A percentile compares a stretch with the other conserved stretches of the same genome.
Evolutionary conservation across 73 alveolate species (phyloP).

Genomic region (Paramecium sexaurelia): DNA sequence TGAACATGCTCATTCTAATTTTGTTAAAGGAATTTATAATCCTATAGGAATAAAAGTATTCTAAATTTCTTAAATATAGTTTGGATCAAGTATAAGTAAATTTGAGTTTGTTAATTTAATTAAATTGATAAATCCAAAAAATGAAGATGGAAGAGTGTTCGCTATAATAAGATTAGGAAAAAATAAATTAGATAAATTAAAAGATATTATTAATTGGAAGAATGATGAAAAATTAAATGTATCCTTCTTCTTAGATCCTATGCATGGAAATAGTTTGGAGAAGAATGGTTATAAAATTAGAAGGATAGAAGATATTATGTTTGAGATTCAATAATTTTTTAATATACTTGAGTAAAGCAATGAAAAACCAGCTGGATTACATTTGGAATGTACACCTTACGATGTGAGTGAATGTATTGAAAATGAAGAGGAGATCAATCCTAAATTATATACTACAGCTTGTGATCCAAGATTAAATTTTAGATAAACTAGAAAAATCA

Average conservation of each 20-base stretch:
- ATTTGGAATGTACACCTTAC: conserved; percentile 64
- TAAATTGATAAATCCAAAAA: conserved; percentile 67
- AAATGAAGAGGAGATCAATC: conserved; percentile 39
- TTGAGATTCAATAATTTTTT: conserved; percentile 23
- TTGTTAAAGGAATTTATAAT: conserved; percentile 68
- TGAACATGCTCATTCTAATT: conserved; percentile 69
- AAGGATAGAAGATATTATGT: conserved; percentile 40
- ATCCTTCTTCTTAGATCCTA: conserved; percentile 69
- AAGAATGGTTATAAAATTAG: conserved; percentile 50
- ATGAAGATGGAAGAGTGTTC: conserved; percentile 64
- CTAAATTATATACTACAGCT: conserved; percentile 50
- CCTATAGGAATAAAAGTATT: conserved; percentile 71
- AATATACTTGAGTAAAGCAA: conserved; percentile 46
- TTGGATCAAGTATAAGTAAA: conserved; percentile 64
- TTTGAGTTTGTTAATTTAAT: conserved; percentile 3
- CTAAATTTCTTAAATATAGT: background rate
- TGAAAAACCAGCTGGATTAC: conserved; percentile 67
- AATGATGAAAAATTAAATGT: conserved; percentile 64
- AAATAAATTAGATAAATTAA: conserved; percentile 51
- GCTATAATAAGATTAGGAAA: conserved; percentile 68
- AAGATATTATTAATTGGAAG: conserved; percentile 39
- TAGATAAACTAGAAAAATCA: background rate
- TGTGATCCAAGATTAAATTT: conserved; percentile 74
- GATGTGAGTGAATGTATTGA: conserved; percentile 72
- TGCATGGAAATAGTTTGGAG: conserved; percentile 73